Percentiles rank a stretch among this genome's conserved stretches.
Evolutionary conservation across 108 stramenopile genomes (phyloP).

Genomic region (Cyclotella kingstonii): DNA sequence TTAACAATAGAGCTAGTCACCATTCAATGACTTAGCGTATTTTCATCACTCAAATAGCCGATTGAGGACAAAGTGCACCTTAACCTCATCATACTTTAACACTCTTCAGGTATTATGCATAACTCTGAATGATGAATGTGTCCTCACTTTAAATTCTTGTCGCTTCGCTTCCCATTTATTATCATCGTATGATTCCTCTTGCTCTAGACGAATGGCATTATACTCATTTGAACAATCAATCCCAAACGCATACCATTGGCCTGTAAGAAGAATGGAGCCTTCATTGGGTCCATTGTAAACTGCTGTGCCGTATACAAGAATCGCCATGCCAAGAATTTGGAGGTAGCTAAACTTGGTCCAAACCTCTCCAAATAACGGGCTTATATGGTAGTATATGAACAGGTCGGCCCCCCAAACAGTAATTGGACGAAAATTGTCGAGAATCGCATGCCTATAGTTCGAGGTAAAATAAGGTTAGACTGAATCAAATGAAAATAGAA

Average conservation of each 20-base stretch:
- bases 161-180: constrained; percentile 51
- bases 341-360: constrained; percentile 87
- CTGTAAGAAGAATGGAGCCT: constrained; percentile 75
- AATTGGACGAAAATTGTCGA: constrained; percentile 96
- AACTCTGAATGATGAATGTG: constrained; percentile 52
- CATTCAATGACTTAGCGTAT: no score
- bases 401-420: constrained; percentile 73
- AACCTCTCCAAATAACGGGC: constrained; percentile 76
- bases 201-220: constrained; percentile 50
- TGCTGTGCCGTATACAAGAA: constrained; percentile 92
- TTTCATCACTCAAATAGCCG: no score
- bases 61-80: no score
- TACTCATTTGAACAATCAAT: constrained; percentile 66
- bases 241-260: constrained; percentile 69
- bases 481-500: not conserved
- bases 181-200: constrained; percentile 53
- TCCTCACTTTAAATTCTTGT: constrained; percentile 50
- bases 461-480: not conserved
- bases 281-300: constrained; percentile 94
- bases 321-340: constrained; percentile 85
- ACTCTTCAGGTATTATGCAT: no score
- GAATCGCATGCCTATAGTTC: constrained; percentile 84
- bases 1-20: no score
- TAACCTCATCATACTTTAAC: no score
- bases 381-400: constrained; percentile 85